Base-by-base conservation (phyloP, 805 yeast genomes). In the Candida pseudoglaebosa region DNA sequence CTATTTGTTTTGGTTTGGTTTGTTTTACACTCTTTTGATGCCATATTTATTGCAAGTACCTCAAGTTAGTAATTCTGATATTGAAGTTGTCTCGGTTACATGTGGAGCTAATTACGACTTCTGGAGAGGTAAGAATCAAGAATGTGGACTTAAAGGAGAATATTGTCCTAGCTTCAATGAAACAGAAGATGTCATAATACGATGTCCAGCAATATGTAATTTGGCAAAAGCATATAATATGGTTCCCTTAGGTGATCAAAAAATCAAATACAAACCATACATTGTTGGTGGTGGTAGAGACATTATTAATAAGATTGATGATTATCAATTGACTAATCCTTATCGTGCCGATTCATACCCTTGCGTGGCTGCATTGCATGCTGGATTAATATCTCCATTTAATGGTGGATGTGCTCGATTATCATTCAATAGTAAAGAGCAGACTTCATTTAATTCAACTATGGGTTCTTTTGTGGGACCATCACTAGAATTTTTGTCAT, bases 191-290 rank as follows among this genome's bases (percentile, higher is more conserved):
- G 70, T 82, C 19, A 57, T 73, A 3, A 70, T 89, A 52, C 69
- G 88, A 47, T 90, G 98, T 58, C 96, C 96, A 0, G 95, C 96
- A 0, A 64, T 89, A 24, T 90, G 98, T 61, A 88, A 82, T 47
- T 64, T 82, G 24, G 85, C 78, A 22, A 80, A 89, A 26, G 74
- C 87, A 0, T 90, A 80, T 56, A 77, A 89, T 2, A 77, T 82
- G 13, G 64, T 82, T 8, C 81, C 90, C 0, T 86, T 87, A 0
- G 97, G 96, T 0, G 71, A 71, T 37, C 64, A 77, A 39, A 61
- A 77, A 45, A 67, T 83, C 17, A 84, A 85, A 53, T 86, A 90
- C 53, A 59, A 80, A 37, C 84, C 84, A 1, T 86, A 70, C 49
- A 77, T 78, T 22, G 75, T 90, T 18, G 96, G 96, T 2, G 95